Evolutionary conservation across 163 green algal genomes (phyloP).

Genomic region (Scenedesmus sp.): DNA sequence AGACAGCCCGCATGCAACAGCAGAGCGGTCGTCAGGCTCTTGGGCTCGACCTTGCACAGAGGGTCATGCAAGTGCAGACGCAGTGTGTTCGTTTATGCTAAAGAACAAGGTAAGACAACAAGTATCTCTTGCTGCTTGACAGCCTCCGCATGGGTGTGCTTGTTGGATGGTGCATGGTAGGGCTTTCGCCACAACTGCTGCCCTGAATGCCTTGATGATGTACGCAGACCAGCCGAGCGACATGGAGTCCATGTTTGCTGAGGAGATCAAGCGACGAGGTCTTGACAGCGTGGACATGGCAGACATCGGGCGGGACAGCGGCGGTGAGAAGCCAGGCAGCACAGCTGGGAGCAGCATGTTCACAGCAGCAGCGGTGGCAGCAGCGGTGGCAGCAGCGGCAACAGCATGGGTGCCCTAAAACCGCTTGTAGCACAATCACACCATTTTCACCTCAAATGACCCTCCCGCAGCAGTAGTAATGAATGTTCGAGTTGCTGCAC

Average conservation of each 20-base stretch:
- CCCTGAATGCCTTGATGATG: neutral
- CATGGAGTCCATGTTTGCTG: constrained; percentile 41
- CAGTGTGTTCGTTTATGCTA: neutral
- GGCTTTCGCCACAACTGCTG: constrained; percentile 1
- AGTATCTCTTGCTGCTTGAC: neutral
- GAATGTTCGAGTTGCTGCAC: neutral
- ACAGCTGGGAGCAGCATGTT: neutral
- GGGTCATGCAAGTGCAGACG: neutral
- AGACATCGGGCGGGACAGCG: constrained; percentile 11
- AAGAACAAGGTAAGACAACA: neutral
- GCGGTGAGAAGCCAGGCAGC: constrained; percentile 12
- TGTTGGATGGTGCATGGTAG: neutral
- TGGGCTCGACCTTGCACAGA: neutral
- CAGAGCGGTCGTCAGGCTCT: neutral
- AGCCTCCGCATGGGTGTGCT: neutral
- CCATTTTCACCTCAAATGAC: too few relatives aligned
- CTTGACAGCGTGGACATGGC: constrained; percentile 47
- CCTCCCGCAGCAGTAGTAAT: neutral
- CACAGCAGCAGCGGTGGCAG: neutral
- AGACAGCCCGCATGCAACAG: neutral
- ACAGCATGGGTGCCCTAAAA: neutral
- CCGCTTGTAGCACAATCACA: neutral
- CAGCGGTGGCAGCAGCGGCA: neutral
- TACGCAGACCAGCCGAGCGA: constrained; percentile 10
- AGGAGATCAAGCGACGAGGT: constrained; percentile 50